phyloP scores from a whole-genome alignment of 2,329 filamentous ascomycete genomes.

The Hypoxylon sp. region DNA sequence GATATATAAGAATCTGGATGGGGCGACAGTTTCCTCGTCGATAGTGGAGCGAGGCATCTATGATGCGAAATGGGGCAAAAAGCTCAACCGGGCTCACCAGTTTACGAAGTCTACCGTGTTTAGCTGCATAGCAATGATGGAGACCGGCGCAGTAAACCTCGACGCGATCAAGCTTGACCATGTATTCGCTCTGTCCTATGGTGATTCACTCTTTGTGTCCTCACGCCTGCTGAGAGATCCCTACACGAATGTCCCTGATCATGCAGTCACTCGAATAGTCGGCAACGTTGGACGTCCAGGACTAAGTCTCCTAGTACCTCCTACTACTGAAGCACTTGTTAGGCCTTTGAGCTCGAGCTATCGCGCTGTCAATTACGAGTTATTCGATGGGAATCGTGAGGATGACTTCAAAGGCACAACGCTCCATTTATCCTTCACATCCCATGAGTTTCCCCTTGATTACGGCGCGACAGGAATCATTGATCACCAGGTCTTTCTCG shows the following conservation, averaged over 20 bases:
- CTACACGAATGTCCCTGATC: not conserved
- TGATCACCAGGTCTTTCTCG: not conserved
- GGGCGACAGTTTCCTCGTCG: not conserved
- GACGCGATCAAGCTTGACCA: not conserved
- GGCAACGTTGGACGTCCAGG: constrained; percentile 5
- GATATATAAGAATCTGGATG: not conserved
- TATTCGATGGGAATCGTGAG: constrained; percentile 21
- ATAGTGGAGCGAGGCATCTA: constrained; percentile 3
- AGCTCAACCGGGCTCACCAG: not conserved
- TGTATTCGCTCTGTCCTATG: constrained; percentile 1
- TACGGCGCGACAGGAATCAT: not conserved
- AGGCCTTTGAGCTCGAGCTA: constrained; percentile 14
- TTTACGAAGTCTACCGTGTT: not conserved
- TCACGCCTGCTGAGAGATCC: constrained; percentile 4
- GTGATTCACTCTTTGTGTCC: constrained; percentile 4
- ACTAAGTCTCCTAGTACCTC: not conserved
- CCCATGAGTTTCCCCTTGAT: not conserved
- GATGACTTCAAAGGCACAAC: constrained; percentile 26
- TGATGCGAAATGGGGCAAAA: not conserved
- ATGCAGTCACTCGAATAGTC: not conserved
- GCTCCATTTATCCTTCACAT: constrained; percentile 31
- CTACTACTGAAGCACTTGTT: constrained; percentile 14
- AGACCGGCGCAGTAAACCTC: constrained; percentile 3
- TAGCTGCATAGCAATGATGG: constrained; percentile 8
- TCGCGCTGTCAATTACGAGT: constrained; percentile 21